A percentile compares a stretch with the other conserved stretches of the same genome.
Evolutionary conservation across 2,329 filamentous ascomycete species (phyloP).

Genomic region (Teratosphaeria gauchensis): DNA sequence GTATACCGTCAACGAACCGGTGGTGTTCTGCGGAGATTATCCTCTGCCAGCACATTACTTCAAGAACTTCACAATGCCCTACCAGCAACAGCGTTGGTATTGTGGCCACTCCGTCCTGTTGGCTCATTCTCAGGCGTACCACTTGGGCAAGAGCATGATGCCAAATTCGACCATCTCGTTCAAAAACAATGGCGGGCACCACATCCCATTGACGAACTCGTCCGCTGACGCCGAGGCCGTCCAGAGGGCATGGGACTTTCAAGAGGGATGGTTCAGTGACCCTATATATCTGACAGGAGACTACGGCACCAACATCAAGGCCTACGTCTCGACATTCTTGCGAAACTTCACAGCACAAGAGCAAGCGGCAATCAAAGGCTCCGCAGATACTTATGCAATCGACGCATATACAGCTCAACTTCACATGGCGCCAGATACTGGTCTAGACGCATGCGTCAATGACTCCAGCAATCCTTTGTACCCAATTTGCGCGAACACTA

Average conservation of each 20-base stretch:
- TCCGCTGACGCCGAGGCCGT: conserved; percentile 25
- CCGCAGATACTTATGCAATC: conserved; percentile 28
- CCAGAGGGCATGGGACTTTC: conserved; percentile 29
- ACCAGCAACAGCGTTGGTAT: conserved; percentile 22
- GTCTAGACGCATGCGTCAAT: conserved; percentile 28
- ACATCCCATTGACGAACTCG: conserved; percentile 36
- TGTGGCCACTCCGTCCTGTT: conserved; percentile 31
- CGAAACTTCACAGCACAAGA: conserved; percentile 24
- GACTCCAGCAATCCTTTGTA: conserved; percentile 27
- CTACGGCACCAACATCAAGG: conserved; percentile 32
- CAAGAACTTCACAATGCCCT: conserved; percentile 26
- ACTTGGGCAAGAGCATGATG: conserved; percentile 34
- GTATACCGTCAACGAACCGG: conserved; percentile 35
- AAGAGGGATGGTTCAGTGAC: conserved; percentile 34
- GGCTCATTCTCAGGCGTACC: conserved; percentile 30
- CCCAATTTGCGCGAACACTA: conserved; percentile 26
- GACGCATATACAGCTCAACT: conserved; percentile 29
- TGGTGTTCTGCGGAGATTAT: conserved; percentile 6
- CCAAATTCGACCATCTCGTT: conserved; percentile 20
- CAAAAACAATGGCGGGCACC: conserved; percentile 30
- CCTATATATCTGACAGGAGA: conserved; percentile 37
- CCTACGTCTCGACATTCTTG: conserved; percentile 25
- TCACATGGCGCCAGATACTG: conserved; percentile 25
- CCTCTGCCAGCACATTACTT: conserved; percentile 28
- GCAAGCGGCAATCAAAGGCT: conserved; percentile 24